Base-by-base conservation (phyloP, 139 green algal species). In the Chlorella sp. region DNA sequence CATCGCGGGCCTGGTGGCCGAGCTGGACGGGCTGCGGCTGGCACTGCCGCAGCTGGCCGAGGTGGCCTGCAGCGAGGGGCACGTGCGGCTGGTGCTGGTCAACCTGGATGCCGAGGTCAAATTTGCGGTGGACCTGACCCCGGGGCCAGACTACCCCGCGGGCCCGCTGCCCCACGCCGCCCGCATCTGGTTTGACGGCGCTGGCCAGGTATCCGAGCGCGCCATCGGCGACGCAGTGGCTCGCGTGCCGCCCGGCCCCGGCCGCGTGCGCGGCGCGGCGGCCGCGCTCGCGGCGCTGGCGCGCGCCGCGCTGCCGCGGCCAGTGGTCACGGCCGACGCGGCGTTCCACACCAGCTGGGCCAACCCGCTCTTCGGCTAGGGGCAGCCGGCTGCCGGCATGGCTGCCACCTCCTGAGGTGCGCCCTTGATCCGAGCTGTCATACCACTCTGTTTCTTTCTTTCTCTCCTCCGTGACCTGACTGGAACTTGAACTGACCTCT, bases 21-120 rank as follows among this genome's bases (percentile, higher is more conserved):
- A 79, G 67, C 67, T 79, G 62, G 74, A 79, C 19, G 74, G 74
- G 40, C 62, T 79, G 67, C 51, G 74, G 25, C 74, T 77, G 43
- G 74, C 61, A 19, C 67, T 65, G 53, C 53, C 74, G 5, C 33
- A 42, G 3, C 62, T 79, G 14, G 36, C 40, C 0, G 33, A 78
- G 21, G 63, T 51, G n/a, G 41, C 66, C 25, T 77, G 65, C 74
- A 53, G 15, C 45, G 74, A 43, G 25, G 71, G 60, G 50, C 9
- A 6, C 31, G 33, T 82, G 29, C 23, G 14, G 31, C 55, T 82
- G 21, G 46, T 42, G 8, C 63, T 82, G 11, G 15, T 79, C 50
- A 68, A 68, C 29, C 55, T 76, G 46, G 46, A 82, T 61, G 68
- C 77, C 2, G 77, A 80, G 36, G 72, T 82, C n/a, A 67, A 73